phyloP scores from a whole-genome alignment of 345 rosid genomes.

The Aquilaria sinensis region DNA sequence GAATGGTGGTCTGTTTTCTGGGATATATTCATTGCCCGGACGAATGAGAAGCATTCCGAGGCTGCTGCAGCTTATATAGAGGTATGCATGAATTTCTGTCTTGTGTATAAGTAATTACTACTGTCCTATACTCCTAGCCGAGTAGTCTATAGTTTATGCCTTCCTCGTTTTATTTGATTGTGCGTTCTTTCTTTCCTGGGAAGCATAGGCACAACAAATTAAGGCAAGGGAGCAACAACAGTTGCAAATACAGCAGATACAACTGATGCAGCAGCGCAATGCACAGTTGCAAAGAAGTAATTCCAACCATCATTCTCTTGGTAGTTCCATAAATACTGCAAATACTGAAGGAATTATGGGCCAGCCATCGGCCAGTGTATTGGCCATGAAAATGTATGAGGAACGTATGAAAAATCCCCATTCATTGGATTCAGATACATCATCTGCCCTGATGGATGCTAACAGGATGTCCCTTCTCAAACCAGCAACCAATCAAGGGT shows the following conservation, averaged over 20 bases:
- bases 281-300: slow-evolving; percentile 55
- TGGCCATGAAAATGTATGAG: slow-evolving; percentile 62
- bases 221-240: slow-evolving; percentile 57
- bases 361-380: slow-evolving; percentile 47
- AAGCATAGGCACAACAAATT: slow-evolving; percentile 39
- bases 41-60: slow-evolving; percentile 64
- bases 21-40: slow-evolving; percentile 76
- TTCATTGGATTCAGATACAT: slow-evolving; percentile 45
- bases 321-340: slow-evolving; percentile 36
- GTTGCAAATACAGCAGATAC: slow-evolving; percentile 59
- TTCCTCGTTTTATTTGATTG: not conserved
- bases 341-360: slow-evolving; percentile 47
- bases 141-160: not conserved
- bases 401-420: slow-evolving; percentile 50
- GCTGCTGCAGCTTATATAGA: slow-evolving; percentile 63
- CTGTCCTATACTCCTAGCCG: not conserved
- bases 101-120: not conserved
- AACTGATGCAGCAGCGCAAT: slow-evolving; percentile 49
- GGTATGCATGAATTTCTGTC: slow-evolving; percentile 21
- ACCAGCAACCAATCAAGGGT: slow-evolving; percentile 48
- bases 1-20: slow-evolving; percentile 85
- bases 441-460: slow-evolving; percentile 44
- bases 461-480: slow-evolving; percentile 45
- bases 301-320: slow-evolving; percentile 37
- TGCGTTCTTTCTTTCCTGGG: slow-evolving; percentile 2